Base-by-base conservation (phyloP, 2,329 filamentous ascomycete species). In the Mycosphaerella arachidis region DNA sequence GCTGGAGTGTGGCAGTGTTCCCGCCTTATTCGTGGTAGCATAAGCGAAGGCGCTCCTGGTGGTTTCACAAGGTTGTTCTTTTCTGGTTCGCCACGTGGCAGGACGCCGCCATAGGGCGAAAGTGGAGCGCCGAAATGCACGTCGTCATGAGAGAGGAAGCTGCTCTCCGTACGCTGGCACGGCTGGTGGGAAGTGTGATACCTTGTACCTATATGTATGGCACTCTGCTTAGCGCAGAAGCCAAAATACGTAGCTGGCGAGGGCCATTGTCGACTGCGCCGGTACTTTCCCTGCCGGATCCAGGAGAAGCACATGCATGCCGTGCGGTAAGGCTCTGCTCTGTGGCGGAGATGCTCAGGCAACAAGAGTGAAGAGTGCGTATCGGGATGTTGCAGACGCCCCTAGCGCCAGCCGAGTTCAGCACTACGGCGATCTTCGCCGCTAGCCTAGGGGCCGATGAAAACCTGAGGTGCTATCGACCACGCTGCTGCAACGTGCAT, bases 401-500 rank as follows among this genome's bases (percentile, higher is more conserved):
- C 40, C 16, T 18, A 43, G 40, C 13, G n/a, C 43, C 1, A 48
- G n/a, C 43, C n/a, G 43, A 35, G 5, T 35, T 5, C 8, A 6
- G 6, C 31, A 33, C 31, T 12, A 16, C 2, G n/a, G 12, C 16
- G 37, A 43, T 18, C 40, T 13, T 43, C 16, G 40, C 16, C 40
- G 40, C 40, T 43, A 43, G 37, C 37, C 2, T 43, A n/a, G 37
- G 37, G 10, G 10, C 37, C 40, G 48, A 31, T 50, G 48, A 50
- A 50, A 50, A 24, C 43, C 3, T 18, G 43, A 48, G 43, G 24
- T 50, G 48, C 48, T 31, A 50, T 20, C 24, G 48, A 5, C 51
- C 51, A 53, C 51, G 51, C 51, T 53, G 51, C 51, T 53, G 31
- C 31, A 53, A 53, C 51, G 51, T 53, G 51, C 46, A 50, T 27